A percentile compares a stretch with the other conserved stretches of the same genome.
Conservation (phyloP, 2,329 filamentous ascomycete genomes). For the Penicillium sp. region DNA sequence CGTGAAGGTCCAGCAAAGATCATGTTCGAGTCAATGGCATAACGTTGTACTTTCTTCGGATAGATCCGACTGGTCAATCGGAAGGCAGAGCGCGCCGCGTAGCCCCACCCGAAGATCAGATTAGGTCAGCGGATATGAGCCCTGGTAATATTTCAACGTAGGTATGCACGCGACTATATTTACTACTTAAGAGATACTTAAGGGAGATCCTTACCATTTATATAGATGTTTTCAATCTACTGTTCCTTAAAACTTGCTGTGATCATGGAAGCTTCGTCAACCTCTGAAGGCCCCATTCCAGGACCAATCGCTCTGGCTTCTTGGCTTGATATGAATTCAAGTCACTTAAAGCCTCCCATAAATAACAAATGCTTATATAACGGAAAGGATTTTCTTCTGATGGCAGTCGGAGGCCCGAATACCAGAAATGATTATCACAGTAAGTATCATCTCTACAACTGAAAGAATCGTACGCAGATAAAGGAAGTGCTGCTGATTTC, state of each 20-base stretch:
- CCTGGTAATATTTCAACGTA: too few relatives aligned
- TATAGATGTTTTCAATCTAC: neutral
- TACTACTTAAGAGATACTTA: too few relatives aligned
- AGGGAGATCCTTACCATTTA: too few relatives aligned
- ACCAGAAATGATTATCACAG: slow-evolving; percentile 24
- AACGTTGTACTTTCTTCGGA: neutral
- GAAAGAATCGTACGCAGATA: neutral
- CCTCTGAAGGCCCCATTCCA: slow-evolving; percentile 1
- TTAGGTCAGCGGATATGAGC: too few relatives aligned
- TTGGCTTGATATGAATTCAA: slow-evolving; percentile 20
- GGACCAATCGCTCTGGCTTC: slow-evolving; percentile 13
- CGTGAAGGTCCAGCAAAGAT: too few relatives aligned
- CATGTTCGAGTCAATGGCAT: too few relatives aligned
- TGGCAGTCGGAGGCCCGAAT: slow-evolving; percentile 25
- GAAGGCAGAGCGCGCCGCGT: slow-evolving; percentile 3
- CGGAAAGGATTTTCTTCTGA: slow-evolving; percentile 24
- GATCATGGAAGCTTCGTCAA: neutral
- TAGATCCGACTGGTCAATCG: slow-evolving; percentile 8
- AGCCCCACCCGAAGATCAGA: neutral
- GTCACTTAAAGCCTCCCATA: slow-evolving; percentile 17
- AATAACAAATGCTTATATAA: slow-evolving; percentile 23
- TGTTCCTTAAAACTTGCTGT: neutral
- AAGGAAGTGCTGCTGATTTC: neutral
- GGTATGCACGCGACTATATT: too few relatives aligned
- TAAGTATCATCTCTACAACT: neutral